Percentiles rank a stretch among this genome's conserved stretches.
phyloP scores from a whole-genome alignment of 2,329 filamentous ascomycete species.

The Aspergillus spinulosporus region DNA sequence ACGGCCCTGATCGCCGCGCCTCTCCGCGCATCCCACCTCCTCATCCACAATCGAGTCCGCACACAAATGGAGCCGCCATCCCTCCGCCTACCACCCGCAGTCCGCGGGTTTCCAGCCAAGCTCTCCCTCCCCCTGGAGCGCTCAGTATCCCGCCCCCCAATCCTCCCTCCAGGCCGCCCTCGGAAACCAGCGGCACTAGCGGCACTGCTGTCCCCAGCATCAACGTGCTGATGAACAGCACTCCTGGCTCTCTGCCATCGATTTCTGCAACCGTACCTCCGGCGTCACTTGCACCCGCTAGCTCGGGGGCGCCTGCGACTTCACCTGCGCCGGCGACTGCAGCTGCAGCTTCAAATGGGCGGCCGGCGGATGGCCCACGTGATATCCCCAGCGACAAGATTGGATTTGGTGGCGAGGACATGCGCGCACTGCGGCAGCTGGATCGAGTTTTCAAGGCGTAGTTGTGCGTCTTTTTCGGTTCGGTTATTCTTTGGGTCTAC shows the following conservation, averaged over 20 bases:
- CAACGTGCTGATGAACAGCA: conserved; percentile 47
- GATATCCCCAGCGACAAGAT: conserved; percentile 60
- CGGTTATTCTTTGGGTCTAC: neutral
- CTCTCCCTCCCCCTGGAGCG: conserved; percentile 22
- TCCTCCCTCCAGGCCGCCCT: conserved; percentile 24
- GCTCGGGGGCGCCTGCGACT: conserved; percentile 11
- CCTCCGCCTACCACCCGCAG: conserved; percentile 21
- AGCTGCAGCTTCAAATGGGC: conserved; percentile 7
- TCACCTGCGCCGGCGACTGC: neutral
- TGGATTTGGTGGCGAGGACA: conserved; percentile 63
- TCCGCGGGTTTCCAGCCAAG: conserved; percentile 31
- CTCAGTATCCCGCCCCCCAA: conserved; percentile 21
- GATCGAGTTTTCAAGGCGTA: conserved; percentile 54
- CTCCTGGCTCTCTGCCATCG: conserved; percentile 29
- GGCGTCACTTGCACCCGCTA: conserved; percentile 13
- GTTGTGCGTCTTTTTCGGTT: neutral
- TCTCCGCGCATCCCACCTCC: conserved; percentile 37
- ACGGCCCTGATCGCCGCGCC: conserved; percentile 36
- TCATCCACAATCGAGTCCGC: conserved; percentile 23
- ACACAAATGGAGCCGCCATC: conserved; percentile 21
- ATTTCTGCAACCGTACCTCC: conserved; percentile 20
- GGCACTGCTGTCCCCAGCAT: conserved; percentile 59
- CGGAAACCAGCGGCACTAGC: conserved; percentile 29
- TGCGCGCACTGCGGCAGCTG: conserved; percentile 64
- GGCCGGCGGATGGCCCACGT: conserved; percentile 46